Base-by-base conservation (phyloP, 768 basidiomycete species). In the Macrolepiota albuminosa region DNA sequence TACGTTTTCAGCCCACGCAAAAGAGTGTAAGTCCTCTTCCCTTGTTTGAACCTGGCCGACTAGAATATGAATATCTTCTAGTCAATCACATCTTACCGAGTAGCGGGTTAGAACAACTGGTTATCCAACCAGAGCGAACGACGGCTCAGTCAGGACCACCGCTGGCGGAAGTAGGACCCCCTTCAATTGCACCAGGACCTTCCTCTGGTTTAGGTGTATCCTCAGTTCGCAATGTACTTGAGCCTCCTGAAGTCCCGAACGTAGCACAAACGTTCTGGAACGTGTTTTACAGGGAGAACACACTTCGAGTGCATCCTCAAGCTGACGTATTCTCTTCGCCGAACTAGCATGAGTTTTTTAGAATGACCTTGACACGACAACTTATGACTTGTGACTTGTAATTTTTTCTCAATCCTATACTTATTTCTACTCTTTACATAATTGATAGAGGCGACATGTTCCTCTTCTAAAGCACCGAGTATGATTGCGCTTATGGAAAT, bases 11-110 rank as follows among this genome's bases (percentile, higher is more conserved):
- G 89, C 74, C 3, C 91, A 93, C 68, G 88, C 89, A 9, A 84
- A 76, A 72, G 89, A 91, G 73, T 92, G 91, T 91, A 67, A 71
- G 86, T 73, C 39, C 11, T 16, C 21, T 61, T 57, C 59, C 26
- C 14, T 56, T 29, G 34, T 36, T 13, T 48, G 14, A 36, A 31
- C 18, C 18, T 26, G 31, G 31, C 13, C 52, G 24, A 45, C 26
- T 51, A 42, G 29, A 10, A 34, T 40, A 31, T 51, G 18, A 40
- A 13, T 64, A 10, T 54, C 58, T 63, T 43, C 53, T 60, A 80
- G 79, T 75, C 61, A 81, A 81, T 57, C 79, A 81, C 61, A 69
- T 80, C n/a, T 67, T 79, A 60, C 54, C 68, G 24, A 62, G 64
- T 52, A 65, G 45, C 6, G 59, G 59, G 31, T 31, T 61, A 48